Evolutionary conservation across 2,329 filamentous ascomycete species (phyloP).

Genomic region (Alternaria postmessia): DNA sequence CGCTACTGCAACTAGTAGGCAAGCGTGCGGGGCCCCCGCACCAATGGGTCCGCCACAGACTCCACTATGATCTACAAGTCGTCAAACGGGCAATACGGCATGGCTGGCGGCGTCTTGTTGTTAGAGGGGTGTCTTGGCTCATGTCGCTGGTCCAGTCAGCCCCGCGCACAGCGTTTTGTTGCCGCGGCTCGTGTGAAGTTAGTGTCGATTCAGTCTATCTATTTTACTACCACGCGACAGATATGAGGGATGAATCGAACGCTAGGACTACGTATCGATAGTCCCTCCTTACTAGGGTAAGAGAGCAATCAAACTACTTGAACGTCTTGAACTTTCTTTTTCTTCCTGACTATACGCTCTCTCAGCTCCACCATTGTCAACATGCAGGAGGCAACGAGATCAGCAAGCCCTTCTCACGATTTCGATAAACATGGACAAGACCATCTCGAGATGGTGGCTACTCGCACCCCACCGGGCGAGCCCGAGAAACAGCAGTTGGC

Average conservation of each 20-base stretch:
- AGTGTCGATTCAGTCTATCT: slow-evolving; percentile 1
- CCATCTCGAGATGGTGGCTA: slow-evolving; percentile 26
- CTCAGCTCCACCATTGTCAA: slow-evolving; percentile 4
- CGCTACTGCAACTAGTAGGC: background rate
- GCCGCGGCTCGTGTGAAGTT: slow-evolving; percentile 20
- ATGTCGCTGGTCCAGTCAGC: slow-evolving; percentile 4
- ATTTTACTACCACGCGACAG: background rate
- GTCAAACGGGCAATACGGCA: slow-evolving; percentile 5
- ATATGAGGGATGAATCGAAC: background rate
- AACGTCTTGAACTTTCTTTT: slow-evolving; percentile 5
- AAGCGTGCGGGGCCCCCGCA: slow-evolving; percentile 20
- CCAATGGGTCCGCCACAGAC: slow-evolving; percentile 7
- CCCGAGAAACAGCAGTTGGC: slow-evolving; percentile 27
- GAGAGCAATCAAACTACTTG: slow-evolving; percentile 10
- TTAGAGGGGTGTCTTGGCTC: slow-evolving; percentile 2
- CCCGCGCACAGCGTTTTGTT: slow-evolving; percentile 6
- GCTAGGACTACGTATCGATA: slow-evolving; percentile 6
- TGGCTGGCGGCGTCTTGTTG: slow-evolving; percentile 1
- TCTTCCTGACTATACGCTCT: background rate
- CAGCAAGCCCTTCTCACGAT: slow-evolving; percentile 14
- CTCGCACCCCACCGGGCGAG: slow-evolving; percentile 29
- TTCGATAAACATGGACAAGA: slow-evolving; percentile 18
- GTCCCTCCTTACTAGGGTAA: slow-evolving; percentile 4
- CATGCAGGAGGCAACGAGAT: slow-evolving; percentile 16
- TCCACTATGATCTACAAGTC: slow-evolving; percentile 9